Base-by-base conservation (phyloP, 179 eudicot species). In the Corrigiola litoralis region DNA sequence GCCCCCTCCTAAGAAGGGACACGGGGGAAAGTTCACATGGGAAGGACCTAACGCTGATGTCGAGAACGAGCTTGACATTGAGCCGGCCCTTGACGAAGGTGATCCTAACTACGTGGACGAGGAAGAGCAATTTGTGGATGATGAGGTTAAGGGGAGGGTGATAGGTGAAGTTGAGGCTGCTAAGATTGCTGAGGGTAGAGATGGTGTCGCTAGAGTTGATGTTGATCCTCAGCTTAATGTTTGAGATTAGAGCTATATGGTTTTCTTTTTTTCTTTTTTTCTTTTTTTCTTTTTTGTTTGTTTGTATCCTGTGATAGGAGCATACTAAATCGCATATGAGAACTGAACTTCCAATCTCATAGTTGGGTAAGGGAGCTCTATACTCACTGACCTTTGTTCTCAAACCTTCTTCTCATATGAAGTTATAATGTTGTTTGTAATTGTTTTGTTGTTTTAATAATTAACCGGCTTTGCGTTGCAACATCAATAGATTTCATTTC, bases 21-120 rank as follows among this genome's bases (percentile, higher is more conserved):
- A 82, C 25, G 98, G 97, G 2, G 98, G 98, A 5, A 87, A 85
- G 85, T 92, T 72, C 64, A 90, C 95, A 0, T 92, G 98, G 97
- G 98, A 92, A 57, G 98, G 98, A 0, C 96, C 95, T 0, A 66
- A 55, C 14, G 61, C 29, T 1, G 82, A 63, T 37, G 70, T 31
- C 2, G 81, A 80, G 32, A 77, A 50, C 12, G 89, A 87, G 77
- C 61, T 90, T 32, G 79, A 76, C 1, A 79, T 77, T 0, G 85
- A 77, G 3, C 38, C 71, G 1, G 96, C 78, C 0, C 18, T 87
- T 11, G 98, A 92, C 20, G 60, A 82, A 46, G 76, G 75, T 17
- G 97, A 90, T 33, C 98, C 98, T 0, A 92, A 92, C 33, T 90
- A 81, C 24, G 90, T 77, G 12, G 87, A 77, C 0, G 88, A 85